Conservation (phyloP, 1,284 basidiomycete species). For the Stygiomarasmius scandens region DNA sequence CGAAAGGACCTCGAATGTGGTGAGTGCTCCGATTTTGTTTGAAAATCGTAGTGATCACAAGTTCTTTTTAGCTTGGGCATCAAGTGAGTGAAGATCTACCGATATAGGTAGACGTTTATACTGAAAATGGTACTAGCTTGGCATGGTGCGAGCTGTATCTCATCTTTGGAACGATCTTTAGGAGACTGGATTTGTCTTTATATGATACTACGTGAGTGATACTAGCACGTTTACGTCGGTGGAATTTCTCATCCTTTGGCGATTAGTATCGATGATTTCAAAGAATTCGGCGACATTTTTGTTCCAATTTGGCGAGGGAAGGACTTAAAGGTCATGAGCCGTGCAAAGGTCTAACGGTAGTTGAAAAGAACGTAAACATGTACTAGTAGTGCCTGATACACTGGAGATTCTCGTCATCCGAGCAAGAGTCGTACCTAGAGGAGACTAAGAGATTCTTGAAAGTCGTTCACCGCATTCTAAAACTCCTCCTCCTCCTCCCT, state of each 20-base stretch:
- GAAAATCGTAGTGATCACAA: not conserved
- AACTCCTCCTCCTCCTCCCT: too few relatives aligned
- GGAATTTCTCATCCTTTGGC: not conserved
- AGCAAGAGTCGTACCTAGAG: too few relatives aligned
- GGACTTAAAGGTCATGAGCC: too few relatives aligned
- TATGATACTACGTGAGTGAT: slow-evolving; percentile 10
- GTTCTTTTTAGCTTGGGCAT: slow-evolving; percentile 3
- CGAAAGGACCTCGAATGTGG: slow-evolving; percentile 35
- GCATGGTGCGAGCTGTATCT: slow-evolving; percentile 31
- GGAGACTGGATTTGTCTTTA: slow-evolving; percentile 25
- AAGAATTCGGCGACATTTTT: not conserved
- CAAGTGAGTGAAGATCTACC: not conserved
- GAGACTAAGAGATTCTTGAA: too few relatives aligned
- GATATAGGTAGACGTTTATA: too few relatives aligned
- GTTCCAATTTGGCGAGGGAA: not conserved
- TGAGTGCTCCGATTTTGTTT: slow-evolving; percentile 16
- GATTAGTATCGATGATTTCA: not conserved
- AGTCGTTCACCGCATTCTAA: too few relatives aligned
- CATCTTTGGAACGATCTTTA: slow-evolving; percentile 26
- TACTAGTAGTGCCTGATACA: too few relatives aligned
- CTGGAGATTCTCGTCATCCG: too few relatives aligned
- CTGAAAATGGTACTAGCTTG: slow-evolving; percentile 18
- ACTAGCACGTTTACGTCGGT: not conserved
- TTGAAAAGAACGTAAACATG: too few relatives aligned
- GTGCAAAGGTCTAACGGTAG: too few relatives aligned